phyloP scores from a whole-genome alignment of 495 filamentous ascomycete genomes.

The Neurospora sp. region DNA sequence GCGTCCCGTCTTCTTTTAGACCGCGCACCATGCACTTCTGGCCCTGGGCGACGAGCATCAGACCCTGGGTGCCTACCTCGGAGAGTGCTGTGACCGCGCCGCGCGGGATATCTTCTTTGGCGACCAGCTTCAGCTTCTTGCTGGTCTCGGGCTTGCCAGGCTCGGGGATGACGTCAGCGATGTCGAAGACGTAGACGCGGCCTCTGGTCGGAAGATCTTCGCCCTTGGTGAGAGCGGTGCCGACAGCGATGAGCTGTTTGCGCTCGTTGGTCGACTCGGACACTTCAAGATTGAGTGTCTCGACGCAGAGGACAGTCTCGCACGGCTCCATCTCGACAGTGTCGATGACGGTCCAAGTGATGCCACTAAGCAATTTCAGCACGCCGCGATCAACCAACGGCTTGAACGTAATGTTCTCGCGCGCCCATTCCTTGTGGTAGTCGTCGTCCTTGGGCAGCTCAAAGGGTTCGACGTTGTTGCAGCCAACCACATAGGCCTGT shows the following conservation, averaged over 20 bases:
- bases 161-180: conserved; percentile 83
- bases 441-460: conserved; percentile 78
- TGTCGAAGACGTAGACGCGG: conserved; percentile 82
- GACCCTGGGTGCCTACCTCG: conserved; percentile 81
- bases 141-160: conserved; percentile 77
- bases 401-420: conserved; percentile 52
- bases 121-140: conserved; percentile 72
- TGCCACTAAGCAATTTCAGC: conserved; percentile 64
- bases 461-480: conserved; percentile 56
- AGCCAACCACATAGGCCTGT: conserved; percentile 66
- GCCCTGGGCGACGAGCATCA: conserved; percentile 84
- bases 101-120: conserved; percentile 75
- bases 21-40: conserved; percentile 96
- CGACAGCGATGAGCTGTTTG: conserved; percentile 69
- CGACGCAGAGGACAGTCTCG: conserved; percentile 70
- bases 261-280: conserved; percentile 85
- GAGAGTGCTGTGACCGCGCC: conserved; percentile 88
- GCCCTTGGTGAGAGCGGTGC: conserved; percentile 71
- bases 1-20: conserved; percentile 83
- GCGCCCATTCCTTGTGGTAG: conserved; percentile 66
- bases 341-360: conserved; percentile 69
- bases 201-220: conserved; percentile 82
- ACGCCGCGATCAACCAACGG: conserved; percentile 57
- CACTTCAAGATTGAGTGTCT: conserved; percentile 76
- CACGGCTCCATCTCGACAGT: conserved; percentile 56